phyloP scores from a whole-genome alignment of 257 asterid species.

The Nicotiana paniculata region DNA sequence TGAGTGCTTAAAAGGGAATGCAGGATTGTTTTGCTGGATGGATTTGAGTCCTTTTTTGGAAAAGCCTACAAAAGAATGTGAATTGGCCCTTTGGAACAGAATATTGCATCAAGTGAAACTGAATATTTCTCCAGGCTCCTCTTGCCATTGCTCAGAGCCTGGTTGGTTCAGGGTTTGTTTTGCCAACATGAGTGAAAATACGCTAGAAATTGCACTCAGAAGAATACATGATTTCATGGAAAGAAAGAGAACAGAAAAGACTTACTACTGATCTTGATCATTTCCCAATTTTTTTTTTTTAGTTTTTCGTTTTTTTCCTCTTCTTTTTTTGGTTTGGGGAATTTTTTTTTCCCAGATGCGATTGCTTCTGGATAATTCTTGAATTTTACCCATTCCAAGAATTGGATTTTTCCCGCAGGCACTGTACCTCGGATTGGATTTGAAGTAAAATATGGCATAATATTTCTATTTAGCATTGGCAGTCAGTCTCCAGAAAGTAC shows the following conservation, averaged over 20 bases:
- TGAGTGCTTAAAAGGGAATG: slow-evolving; percentile 7
- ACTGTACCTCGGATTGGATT: not conserved
- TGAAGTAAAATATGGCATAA: not conserved
- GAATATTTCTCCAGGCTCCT: slow-evolving; percentile 5
- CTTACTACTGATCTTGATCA: not conserved
- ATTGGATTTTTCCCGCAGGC: not conserved
- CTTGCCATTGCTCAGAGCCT: slow-evolving; percentile 9
- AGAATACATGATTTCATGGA: slow-evolving; percentile 6
- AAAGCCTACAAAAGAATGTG: not conserved
- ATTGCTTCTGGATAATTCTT: not conserved
- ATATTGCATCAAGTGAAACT: not conserved
- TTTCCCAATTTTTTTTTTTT: not conserved
- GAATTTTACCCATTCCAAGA: not conserved
- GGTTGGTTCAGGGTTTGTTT: slow-evolving; percentile 12
- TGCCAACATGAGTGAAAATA: not conserved
- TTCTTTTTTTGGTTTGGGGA: not conserved
- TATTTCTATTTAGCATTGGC: too few species aligned
- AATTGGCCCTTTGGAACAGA: not conserved
- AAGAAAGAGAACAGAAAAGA: not conserved
- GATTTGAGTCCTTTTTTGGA: not conserved
- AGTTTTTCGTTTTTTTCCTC: too few species aligned
- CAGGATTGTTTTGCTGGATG: slow-evolving; percentile 13
- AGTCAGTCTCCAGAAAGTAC: too few species aligned
- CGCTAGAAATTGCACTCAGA: not conserved
- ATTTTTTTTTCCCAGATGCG: not conserved